Base-by-base conservation (phyloP, 2,329 filamentous ascomycete genomes). In the Cladophialophora chaetospira region DNA sequence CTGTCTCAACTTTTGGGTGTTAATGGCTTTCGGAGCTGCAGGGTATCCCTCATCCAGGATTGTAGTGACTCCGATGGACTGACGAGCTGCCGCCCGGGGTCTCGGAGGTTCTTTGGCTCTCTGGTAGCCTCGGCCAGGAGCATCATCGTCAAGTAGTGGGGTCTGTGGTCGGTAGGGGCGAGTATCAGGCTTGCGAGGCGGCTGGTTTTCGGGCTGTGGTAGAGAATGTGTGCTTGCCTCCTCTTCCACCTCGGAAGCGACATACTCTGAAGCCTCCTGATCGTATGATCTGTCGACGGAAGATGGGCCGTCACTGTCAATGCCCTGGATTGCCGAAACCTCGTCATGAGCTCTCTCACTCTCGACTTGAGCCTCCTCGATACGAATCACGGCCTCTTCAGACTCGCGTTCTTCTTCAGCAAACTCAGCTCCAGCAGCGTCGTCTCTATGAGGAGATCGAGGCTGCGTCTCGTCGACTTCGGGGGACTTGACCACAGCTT, bases 41-140 rank as follows among this genome's bases (percentile, higher is more conserved):
- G 58, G 35, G 49, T 58, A 46, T 28, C 28, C 28, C 17, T 58
- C 38, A 25, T 58, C 55, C 35, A 53, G 29, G 35, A 53, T 42
- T 25, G 52, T 13, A 21, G 23, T 40, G 26, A 50, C 4, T 6
- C 51, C 46, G 17, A 61, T 55, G n/a, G 51, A 55, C 21, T 45
- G 33, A 19, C 51, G 51, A 11, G 43, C 23, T 42, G 46, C 21
- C 9, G 11, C 25, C 35, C 17, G 19, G 26, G 42, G 13, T 23
- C n/a, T 10, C 11, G 31, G 17, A 25, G 44, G 5, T 6, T 25
- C n/a, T 42, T 51, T 50, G 25, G 15, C 29, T 19, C 17, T 57
- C 29, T 21, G 15, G 36, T 9, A 25, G 13, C n/a, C 8, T 19
- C 19, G 8, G n/a, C 26, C 25, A 11, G 23, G 15, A 26, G 8